phyloP scores from a whole-genome alignment of 1,284 basidiomycete genomes.

The Ganoderma sp. region DNA sequence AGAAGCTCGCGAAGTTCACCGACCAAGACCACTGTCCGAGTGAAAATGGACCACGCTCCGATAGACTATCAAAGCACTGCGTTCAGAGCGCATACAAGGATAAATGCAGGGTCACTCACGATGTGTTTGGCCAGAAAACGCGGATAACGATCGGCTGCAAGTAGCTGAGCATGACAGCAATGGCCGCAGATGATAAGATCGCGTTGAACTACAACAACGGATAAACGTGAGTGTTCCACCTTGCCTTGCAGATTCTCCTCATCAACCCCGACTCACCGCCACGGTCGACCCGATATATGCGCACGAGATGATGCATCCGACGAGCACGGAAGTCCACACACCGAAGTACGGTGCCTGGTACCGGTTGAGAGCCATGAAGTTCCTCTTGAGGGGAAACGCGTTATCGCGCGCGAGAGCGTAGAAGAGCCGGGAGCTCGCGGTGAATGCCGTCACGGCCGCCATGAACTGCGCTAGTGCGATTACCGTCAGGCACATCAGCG shows the following conservation, averaged over 20 bases:
- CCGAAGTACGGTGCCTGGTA: slow-evolving; percentile 62
- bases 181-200: slow-evolving; percentile 60
- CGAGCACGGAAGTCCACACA: slow-evolving; percentile 59
- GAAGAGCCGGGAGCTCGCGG: slow-evolving; percentile 61
- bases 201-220: slow-evolving; percentile 53
- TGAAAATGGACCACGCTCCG: slow-evolving; percentile 57
- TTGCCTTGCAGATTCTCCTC: neutral
- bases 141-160: slow-evolving; percentile 63
- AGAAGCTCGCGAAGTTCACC: slow-evolving; percentile 54
- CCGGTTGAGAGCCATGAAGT: slow-evolving; percentile 57
- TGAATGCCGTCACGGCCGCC: slow-evolving; percentile 65
- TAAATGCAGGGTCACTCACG: slow-evolving; percentile 37
- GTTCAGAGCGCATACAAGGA: neutral
- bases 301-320: slow-evolving; percentile 62
- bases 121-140: slow-evolving; percentile 59
- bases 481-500: slow-evolving; percentile 58
- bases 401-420: slow-evolving; percentile 63
- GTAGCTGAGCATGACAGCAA: slow-evolving; percentile 66
- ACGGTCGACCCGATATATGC: slow-evolving; percentile 63
- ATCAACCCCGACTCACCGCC: slow-evolving; percentile 48
- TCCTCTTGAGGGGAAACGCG: slow-evolving; percentile 52
- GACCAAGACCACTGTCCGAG: slow-evolving; percentile 60
- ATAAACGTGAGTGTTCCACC: neutral
- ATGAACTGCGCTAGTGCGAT: slow-evolving; percentile 59
- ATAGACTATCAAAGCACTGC: slow-evolving; percentile 34